A percentile compares a stretch with the other conserved stretches of the same genome.
These are phyloP conservation scores for Leonotis leonurus DNA, from an alignment of 257 asterid species.

Conservation along the genomic window DNA sequence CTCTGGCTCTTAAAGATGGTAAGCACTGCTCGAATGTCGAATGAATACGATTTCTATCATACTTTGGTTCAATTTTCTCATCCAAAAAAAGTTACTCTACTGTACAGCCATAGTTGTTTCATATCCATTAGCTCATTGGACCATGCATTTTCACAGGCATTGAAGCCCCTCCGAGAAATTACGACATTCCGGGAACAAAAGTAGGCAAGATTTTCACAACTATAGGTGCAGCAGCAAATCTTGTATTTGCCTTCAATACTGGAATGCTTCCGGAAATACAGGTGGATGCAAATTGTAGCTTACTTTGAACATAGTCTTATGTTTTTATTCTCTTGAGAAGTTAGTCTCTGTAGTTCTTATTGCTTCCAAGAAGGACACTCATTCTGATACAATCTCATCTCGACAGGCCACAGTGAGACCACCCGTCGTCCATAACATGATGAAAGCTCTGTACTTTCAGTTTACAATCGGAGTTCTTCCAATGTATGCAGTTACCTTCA, in stretches of 20 bases:
- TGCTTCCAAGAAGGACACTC: not conserved
- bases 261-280: slow-evolving; percentile 99
- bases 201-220: slow-evolving; percentile 52
- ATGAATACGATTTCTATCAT: not conserved
- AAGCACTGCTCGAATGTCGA: slow-evolving; percentile 1
- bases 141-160: slow-evolving; percentile 25
- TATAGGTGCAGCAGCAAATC: slow-evolving; percentile 79
- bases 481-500: slow-evolving; percentile 72
- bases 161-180: slow-evolving; percentile 57
- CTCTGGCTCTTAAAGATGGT: slow-evolving; percentile 79
- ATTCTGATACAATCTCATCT: slow-evolving; percentile 1
- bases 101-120: not conserved
- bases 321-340: not conserved
- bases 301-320: not conserved
- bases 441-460: slow-evolving; percentile 88
- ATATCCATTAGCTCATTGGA: not conserved
- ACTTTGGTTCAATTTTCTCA: too few species aligned
- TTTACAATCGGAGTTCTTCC: slow-evolving; percentile 81
- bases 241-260: slow-evolving; percentile 86
- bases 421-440: slow-evolving; percentile 88
- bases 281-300: slow-evolving; percentile 28
- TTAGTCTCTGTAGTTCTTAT: not conserved
- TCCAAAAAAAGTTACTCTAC: too few species aligned
- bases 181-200: slow-evolving; percentile 49
- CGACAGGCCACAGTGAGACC: slow-evolving; percentile 81